Evolutionary conservation across 2,329 filamentous ascomycete genomes (phyloP), one percentile per base, ranked within the genome.

Genomic region (Canariomyces notabilis): DNA sequence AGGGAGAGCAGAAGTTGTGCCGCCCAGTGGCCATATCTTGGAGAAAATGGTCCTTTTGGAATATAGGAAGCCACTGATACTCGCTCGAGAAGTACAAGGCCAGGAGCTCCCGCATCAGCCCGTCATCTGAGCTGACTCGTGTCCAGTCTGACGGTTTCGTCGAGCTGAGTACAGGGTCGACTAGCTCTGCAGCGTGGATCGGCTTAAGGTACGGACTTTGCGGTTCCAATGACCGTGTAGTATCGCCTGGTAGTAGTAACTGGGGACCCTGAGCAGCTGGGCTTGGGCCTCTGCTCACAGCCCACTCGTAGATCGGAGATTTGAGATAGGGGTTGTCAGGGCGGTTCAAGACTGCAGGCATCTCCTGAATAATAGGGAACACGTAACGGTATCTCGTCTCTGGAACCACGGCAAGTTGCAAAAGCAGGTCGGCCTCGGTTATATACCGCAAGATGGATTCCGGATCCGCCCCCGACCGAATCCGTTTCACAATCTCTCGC

Each of bases 311-410:
- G 2, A 66, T 9, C 3, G 59, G 9, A 4, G 61, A 60, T 0
- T 51, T 21, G 0, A 64, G 37, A 22, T 66, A 65, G 0, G 57
- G 56, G 15, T 59, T 65, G 19, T 59, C 44, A 3, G 42, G 32
- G 8, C 32, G 40, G 4, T 41, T 7, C 9, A 53, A 44, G 20
- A 16, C 46, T 4, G 26, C 26, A 1, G 33, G 14, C 15, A 46
- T 20, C n/a, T 46, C 43, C 8, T 37, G 32, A 6, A 44, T 20
- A 8, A 47, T 37, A 6, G 64, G 67, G 26, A 70, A 66, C 14
- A 62, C 60, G 26, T 68, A 69, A 20, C 65, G 63, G 6, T 62
- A 58, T 1, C 64, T 54, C 0, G 63, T 60, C 47, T 70, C 66
- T 7, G 67, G 65, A 1, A 48, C 37, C 3, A 67, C 46, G 0